These are phyloP conservation scores for Amanita exitialis DNA, from an alignment of 768 basidiomycete species.

Conservation along the genomic window DNA sequence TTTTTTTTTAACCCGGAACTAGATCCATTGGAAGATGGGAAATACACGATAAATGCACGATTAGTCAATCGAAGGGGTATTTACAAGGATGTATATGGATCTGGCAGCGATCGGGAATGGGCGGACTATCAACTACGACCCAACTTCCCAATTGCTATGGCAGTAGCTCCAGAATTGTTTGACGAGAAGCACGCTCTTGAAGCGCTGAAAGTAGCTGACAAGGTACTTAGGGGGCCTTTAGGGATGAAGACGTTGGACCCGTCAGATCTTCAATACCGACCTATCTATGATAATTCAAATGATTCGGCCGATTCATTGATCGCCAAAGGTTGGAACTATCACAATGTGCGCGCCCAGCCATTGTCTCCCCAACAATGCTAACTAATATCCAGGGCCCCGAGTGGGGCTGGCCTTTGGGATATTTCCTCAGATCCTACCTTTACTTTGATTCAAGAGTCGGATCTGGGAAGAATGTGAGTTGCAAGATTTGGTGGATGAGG, in stretches of 20 bases:
- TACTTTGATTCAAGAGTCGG: slow-evolving; percentile 73
- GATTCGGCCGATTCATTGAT: slow-evolving; percentile 75
- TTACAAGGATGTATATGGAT: slow-evolving; percentile 97
- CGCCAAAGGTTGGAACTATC: slow-evolving; percentile 94
- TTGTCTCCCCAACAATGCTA: not conserved
- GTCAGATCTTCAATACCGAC: slow-evolving; percentile 79
- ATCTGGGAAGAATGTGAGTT: slow-evolving; percentile 54
- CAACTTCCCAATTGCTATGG: slow-evolving; percentile 95
- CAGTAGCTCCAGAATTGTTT: slow-evolving; percentile 94
- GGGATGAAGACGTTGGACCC: slow-evolving; percentile 98
- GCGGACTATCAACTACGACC: slow-evolving; percentile 93
- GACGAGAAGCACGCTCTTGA: slow-evolving; percentile 68
- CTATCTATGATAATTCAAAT: slow-evolving; percentile 88
- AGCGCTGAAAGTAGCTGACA: slow-evolving; percentile 73
- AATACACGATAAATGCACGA: slow-evolving; percentile 58
- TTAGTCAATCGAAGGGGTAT: slow-evolving; percentile 87
- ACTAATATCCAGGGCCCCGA: slow-evolving; percentile 59
- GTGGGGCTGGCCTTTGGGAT: slow-evolving; percentile 94
- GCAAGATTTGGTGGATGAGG: not conserved
- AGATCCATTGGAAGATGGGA: slow-evolving; percentile 65
- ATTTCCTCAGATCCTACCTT: slow-evolving; percentile 90
- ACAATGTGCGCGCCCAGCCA: slow-evolving; percentile 50
- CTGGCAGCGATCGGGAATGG: slow-evolving; percentile 83
- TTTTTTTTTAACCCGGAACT: slow-evolving; percentile 2
- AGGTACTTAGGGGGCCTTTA: slow-evolving; percentile 74